A percentile compares a stretch with the other conserved stretches of the same genome.
Evolutionary conservation across 2,329 filamentous ascomycete species (phyloP).

Genomic region (Cladosporium velox): DNA sequence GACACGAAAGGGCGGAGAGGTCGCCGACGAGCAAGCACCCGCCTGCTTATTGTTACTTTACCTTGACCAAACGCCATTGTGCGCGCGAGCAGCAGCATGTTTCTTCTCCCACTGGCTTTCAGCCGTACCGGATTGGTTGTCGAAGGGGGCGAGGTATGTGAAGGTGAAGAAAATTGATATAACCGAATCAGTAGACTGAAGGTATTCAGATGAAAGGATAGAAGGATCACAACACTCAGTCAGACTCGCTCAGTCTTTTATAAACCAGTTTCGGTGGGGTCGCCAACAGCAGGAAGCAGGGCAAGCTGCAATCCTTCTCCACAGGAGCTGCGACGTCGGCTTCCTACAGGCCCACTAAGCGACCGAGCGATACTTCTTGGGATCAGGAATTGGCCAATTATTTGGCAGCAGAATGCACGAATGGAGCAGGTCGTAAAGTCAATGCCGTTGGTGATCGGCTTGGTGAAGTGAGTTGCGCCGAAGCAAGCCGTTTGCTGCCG

Average conservation of each 20-base stretch:
- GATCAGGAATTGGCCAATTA: background rate
- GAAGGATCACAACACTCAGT: background rate
- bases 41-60: constrained; percentile 47
- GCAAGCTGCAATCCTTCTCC: constrained; percentile 11
- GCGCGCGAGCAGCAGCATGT: constrained; percentile 9
- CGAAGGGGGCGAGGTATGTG: background rate
- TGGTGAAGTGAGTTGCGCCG: background rate
- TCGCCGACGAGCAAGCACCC: constrained; percentile 38
- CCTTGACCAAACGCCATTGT: constrained; percentile 40
- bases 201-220: constrained; percentile 1
- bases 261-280: background rate
- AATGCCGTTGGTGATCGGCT: background rate
- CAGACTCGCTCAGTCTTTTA: background rate
- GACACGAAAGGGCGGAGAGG: constrained; percentile 22
- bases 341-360: constrained; percentile 9
- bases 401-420: background rate
- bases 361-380: background rate
- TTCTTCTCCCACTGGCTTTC: constrained; percentile 3
- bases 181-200: background rate
- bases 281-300: background rate
- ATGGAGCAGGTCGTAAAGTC: background rate
- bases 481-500: background rate
- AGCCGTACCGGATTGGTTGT: constrained; percentile 8
- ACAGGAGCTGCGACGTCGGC: constrained; percentile 13
- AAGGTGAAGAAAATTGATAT: background rate